Conservation (phyloP, 2,329 filamentous ascomycete species). For the Zasmidium angulare region DNA sequence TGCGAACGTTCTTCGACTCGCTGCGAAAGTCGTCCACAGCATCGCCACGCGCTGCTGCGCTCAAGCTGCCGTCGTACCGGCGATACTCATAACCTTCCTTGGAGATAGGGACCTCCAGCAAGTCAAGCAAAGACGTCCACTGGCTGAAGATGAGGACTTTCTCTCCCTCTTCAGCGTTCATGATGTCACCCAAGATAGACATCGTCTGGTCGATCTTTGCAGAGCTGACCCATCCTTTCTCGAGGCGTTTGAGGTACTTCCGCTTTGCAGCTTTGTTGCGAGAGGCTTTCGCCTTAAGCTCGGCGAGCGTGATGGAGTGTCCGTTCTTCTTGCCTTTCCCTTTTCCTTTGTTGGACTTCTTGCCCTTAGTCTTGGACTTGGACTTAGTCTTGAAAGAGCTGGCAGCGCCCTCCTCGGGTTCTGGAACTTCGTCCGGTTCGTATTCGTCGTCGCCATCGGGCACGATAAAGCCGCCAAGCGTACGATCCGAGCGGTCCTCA, state of each 20-base stretch:
- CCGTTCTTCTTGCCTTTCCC: conserved; percentile 37
- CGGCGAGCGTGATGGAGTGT: conserved; percentile 56
- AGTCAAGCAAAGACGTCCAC: conserved; percentile 75
- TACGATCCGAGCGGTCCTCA: conserved; percentile 27
- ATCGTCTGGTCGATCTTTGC: conserved; percentile 72
- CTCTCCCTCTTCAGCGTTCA: conserved; percentile 53
- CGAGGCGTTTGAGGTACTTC: conserved; percentile 68
- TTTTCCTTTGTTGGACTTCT: conserved; percentile 10
- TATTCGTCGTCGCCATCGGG: conserved; percentile 41
- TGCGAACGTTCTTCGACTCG: conserved; percentile 54
- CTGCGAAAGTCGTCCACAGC: conserved; percentile 69
- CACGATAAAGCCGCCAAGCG: conserved; percentile 58
- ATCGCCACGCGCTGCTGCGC: conserved; percentile 62
- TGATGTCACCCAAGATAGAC: conserved; percentile 59
- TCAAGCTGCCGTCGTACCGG: conserved; percentile 78
- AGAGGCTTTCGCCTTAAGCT: conserved; percentile 66
- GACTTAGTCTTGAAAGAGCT: conserved; percentile 10
- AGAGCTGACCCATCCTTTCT: conserved; percentile 69
- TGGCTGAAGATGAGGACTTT: conserved; percentile 83
- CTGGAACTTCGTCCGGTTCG: conserved; percentile 22
- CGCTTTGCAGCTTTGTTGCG: conserved; percentile 65
- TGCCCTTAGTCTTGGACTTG: conserved; percentile 18
- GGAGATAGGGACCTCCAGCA: conserved; percentile 70
- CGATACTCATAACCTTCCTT: conserved; percentile 59
- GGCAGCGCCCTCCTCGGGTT: conserved; percentile 14